These are phyloP conservation scores for Globisporangium nunn DNA, from an alignment of 352 stramenopile species.

Conservation along the genomic window DNA sequence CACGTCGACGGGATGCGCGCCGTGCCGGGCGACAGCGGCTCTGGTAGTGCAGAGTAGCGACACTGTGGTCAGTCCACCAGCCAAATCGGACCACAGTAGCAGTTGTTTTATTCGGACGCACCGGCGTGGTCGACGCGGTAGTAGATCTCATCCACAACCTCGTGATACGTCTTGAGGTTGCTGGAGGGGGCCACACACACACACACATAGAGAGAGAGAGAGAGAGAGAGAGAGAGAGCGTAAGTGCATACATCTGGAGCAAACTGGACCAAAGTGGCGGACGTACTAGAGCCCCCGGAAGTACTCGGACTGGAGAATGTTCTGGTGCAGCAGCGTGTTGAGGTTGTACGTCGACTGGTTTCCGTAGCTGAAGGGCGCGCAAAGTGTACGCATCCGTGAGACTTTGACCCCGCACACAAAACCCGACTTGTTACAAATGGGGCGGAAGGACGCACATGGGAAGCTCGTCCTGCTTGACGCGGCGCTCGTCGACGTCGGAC, in stretches of 20 bases:
- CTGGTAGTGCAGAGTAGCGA: constrained; percentile 33
- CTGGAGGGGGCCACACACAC: constrained; percentile 11
- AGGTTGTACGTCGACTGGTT: constrained; percentile 93
- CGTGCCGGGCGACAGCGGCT: constrained; percentile 90
- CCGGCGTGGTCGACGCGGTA: constrained; percentile 79
- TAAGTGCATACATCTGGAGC: not conserved
- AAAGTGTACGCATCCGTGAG: not conserved
- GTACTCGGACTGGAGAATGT: constrained; percentile 93
- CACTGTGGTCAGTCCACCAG: not conserved
- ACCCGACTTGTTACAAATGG: not conserved
- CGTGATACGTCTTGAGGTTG: constrained; percentile 92
- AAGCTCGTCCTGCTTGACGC: constrained; percentile 74
- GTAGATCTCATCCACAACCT: constrained; percentile 94
- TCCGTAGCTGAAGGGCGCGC: constrained; percentile 41
- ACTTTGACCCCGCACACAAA: too few relatives aligned
- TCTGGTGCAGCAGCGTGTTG: constrained; percentile 94
- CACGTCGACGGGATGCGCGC: constrained; percentile 89
- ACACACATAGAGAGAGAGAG: not conserved
- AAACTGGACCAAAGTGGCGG: not conserved
- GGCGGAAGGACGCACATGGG: constrained; percentile 45
- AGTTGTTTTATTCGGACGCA: constrained; percentile 9
- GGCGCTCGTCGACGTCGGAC: constrained; percentile 38
- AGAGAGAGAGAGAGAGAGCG: too few relatives aligned
- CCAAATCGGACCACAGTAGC: not conserved
- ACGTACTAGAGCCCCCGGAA: constrained; percentile 91